A percentile compares a stretch with the other conserved stretches of the same genome.
Evolutionary conservation across 352 stramenopile species (phyloP).

Genomic region (Globisporangium paddicum): DNA sequence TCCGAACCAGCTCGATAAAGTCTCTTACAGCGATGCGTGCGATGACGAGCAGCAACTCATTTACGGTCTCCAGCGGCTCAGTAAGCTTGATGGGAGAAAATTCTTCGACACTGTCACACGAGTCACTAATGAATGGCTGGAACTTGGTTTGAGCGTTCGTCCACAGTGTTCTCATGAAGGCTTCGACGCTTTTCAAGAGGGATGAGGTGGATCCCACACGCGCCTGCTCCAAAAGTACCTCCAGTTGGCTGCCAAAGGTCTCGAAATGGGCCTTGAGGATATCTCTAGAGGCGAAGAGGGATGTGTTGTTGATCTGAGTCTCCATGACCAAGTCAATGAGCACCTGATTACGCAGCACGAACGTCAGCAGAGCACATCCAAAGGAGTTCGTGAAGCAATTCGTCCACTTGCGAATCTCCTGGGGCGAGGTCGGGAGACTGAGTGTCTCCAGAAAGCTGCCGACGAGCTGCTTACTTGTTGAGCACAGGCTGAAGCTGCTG

Average conservation of each 20-base stretch:
- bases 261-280: neutral
- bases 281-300: neutral
- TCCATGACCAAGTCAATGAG: slow-evolving; percentile 3
- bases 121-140: neutral
- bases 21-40: slow-evolving; percentile 16
- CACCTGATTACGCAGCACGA: slow-evolving; percentile 15
- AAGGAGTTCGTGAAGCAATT: slow-evolving; percentile 15
- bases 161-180: neutral
- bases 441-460: neutral
- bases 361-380: slow-evolving; percentile 18
- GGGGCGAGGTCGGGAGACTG: neutral
- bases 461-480: neutral
- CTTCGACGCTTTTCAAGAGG: neutral
- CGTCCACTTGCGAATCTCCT: slow-evolving; percentile 9
- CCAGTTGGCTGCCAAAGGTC: neutral
- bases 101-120: neutral
- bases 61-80: slow-evolving; percentile 15
- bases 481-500: neutral
- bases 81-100: slow-evolving; percentile 1
- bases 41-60: slow-evolving; percentile 21
- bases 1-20: slow-evolving; percentile 7
- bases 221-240: slow-evolving; percentile 1
- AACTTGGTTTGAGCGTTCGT: neutral
- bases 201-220: slow-evolving; percentile 9
- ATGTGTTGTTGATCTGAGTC: neutral